phyloP scores from a whole-genome alignment of 192 early-diverging fungal species.

The Coemansia guatemalensis region DNA sequence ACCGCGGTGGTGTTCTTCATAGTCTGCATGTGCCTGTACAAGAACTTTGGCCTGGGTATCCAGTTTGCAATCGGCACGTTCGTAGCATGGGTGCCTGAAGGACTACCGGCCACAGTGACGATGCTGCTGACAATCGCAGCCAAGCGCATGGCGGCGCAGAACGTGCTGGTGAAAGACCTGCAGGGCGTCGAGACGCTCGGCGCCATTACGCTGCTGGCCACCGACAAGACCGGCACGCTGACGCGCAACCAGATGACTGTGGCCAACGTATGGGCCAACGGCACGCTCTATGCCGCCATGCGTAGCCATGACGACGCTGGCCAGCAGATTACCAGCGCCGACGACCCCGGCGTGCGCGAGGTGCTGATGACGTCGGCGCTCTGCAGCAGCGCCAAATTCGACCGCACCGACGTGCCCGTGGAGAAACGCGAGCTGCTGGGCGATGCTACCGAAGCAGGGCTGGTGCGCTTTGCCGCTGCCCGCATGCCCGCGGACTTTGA shows the following conservation, averaged over 20 bases:
- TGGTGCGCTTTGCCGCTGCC: slow-evolving; percentile 77
- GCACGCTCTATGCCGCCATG: slow-evolving; percentile 62
- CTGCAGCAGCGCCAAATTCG: slow-evolving; percentile 88
- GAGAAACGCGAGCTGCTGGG: slow-evolving; percentile 79
- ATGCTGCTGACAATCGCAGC: slow-evolving; percentile 93
- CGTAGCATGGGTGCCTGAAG: slow-evolving; percentile 92
- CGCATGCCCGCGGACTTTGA: slow-evolving; percentile 74
- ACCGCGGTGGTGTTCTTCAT: slow-evolving; percentile 85
- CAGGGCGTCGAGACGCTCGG: slow-evolving; percentile 97
- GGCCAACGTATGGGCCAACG: slow-evolving; percentile 84
- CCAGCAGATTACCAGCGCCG: slow-evolving; percentile 50
- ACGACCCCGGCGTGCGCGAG: slow-evolving; percentile 68
- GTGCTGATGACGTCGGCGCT: slow-evolving; percentile 78
- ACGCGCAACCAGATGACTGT: slow-evolving; percentile 98
- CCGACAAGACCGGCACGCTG: slow-evolving; percentile 97
- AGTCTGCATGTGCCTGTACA: slow-evolving; percentile 62
- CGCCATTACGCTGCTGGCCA: slow-evolving; percentile 94
- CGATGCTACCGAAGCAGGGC: slow-evolving; percentile 93
- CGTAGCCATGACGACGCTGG: slow-evolving; percentile 53
- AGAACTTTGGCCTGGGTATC: slow-evolving; percentile 64
- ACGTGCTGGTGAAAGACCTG: slow-evolving; percentile 94
- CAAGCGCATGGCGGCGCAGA: slow-evolving; percentile 85
- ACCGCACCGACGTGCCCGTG: slow-evolving; percentile 85
- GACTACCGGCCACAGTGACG: slow-evolving; percentile 91
- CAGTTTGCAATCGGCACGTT: slow-evolving; percentile 92